Percentiles rank a stretch among this genome's conserved stretches.
phyloP scores from a whole-genome alignment of 495 filamentous ascomycete species.

The Lineolata rhizophorae region DNA sequence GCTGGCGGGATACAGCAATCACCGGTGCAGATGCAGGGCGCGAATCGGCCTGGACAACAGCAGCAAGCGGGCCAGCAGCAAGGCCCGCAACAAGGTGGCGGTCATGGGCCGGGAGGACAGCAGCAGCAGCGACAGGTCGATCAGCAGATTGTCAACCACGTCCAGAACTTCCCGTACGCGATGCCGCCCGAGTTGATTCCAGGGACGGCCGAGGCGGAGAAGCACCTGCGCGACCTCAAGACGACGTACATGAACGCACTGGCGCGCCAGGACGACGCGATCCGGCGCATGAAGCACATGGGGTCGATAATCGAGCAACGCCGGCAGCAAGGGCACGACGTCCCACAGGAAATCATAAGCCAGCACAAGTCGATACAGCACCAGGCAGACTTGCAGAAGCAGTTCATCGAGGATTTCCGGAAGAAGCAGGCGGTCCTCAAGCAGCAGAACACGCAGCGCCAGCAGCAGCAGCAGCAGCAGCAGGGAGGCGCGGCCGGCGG shows the following conservation, averaged over 20 bases:
- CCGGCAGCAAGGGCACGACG: slow-evolving; percentile 3
- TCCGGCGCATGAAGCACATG: slow-evolving; percentile 3
- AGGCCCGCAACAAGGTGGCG: background rate
- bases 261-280: slow-evolving; percentile 7
- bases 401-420: slow-evolving; percentile 8
- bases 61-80: slow-evolving; percentile 2
- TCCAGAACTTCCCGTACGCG: slow-evolving; percentile 8
- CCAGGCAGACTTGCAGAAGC: slow-evolving; percentile 4
- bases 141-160: slow-evolving; percentile 9
- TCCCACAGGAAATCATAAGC: slow-evolving; percentile 6
- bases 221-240: slow-evolving; percentile 7
- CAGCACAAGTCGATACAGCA: slow-evolving; percentile 4
- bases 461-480: slow-evolving; percentile 6
- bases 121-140: slow-evolving; percentile 3
- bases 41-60: slow-evolving; percentile 2
- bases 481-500: background rate
- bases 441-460: slow-evolving; percentile 5
- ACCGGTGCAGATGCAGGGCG: slow-evolving; percentile 1
- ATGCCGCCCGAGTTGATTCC: slow-evolving; percentile 3
- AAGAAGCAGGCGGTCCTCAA: slow-evolving; percentile 6
- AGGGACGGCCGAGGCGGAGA: slow-evolving; percentile 10
- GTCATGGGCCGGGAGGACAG: background rate
- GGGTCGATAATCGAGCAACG: slow-evolving; percentile 6
- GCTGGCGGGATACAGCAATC: background rate
- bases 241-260: slow-evolving; percentile 9